Evolutionary conservation across 192 early-diverging fungal genomes (phyloP).

Genomic region (Gigaspora rosea): DNA sequence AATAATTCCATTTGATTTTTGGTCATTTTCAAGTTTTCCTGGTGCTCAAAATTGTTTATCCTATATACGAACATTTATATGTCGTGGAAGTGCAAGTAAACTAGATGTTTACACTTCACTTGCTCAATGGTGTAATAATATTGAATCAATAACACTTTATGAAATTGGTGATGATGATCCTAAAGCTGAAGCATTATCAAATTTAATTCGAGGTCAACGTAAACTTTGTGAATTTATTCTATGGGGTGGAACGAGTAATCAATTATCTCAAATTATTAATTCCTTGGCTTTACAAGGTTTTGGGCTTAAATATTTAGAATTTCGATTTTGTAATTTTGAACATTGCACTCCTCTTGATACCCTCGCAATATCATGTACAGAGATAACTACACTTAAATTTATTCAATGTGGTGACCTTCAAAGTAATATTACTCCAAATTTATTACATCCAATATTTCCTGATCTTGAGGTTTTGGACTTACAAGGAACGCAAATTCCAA

Average conservation of each 20-base stretch:
- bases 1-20: not conserved
- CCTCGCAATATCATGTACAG: not conserved
- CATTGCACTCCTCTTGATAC: not conserved
- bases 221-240: not conserved
- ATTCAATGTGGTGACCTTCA: conserved; percentile 12
- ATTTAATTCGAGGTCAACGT: conserved; percentile 13
- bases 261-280: not conserved
- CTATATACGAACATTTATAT: conserved; percentile 8
- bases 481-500: not conserved
- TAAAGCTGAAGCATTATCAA: conserved; percentile 1
- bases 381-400: conserved; percentile 12
- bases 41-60: not conserved
- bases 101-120: not conserved
- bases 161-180: not conserved
- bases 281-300: not conserved
- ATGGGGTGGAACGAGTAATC: conserved; percentile 6
- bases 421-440: not conserved
- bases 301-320: conserved; percentile 10
- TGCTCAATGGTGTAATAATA: not conserved
- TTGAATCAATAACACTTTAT: not conserved
- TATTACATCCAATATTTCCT: not conserved
- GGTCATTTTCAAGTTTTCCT: not conserved
- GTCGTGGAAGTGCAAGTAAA: not conserved
- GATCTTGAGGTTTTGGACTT: not conserved
- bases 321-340: conserved; percentile 12